Evolutionary conservation across 2,329 filamentous ascomycete genomes (phyloP), one percentile per base, ranked within the genome.

Genomic region (Colletotrichum sp.): DNA sequence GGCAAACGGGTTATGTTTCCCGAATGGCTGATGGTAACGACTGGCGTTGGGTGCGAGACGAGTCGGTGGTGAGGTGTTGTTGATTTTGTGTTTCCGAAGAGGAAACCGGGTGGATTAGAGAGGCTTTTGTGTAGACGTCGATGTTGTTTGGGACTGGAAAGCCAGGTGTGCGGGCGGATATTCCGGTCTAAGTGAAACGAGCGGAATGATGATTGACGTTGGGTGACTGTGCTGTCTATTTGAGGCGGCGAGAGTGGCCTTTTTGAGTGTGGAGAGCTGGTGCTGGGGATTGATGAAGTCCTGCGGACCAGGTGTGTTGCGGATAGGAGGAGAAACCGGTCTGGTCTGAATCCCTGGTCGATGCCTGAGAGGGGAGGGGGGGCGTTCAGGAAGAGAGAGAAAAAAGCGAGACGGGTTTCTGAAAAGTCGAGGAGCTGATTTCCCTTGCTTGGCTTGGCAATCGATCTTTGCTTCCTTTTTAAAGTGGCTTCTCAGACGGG

Each of bases 361-460:
- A 43, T 12, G 39, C 39, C 39, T n/a, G 39, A 43, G 39, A 43
- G 18, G 39, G 39, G 39, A 18, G 36, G 39, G 39, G 39, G 39
- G 18, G n/a, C n/a, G 39, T 43, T 4, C 5, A 43, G 39, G 18
- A n/a, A n/a, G 39, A 43, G 56, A 27, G 71, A 64, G 55, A 27
- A 56, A 32, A 62, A 39, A 43, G 13, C 52, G 32, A 34, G 32
- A 71, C 27, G 56, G 27, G 73, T 55, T 68, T 65, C 56, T 68
- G 39, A 62, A 73, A 36, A 65, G 64, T 68, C 73, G 27, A 64
- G 28, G n/a, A 73, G 73, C 73, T 75, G 73, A 75, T 34, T 75
- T 73, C 70, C 73, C 73, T 73, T 75, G 73, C 73, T 65, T 75
- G 32, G 70, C 73, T 75, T 73, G 73, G 73, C 73, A 62, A 39